Evolutionary conservation across 2,329 filamentous ascomycete genomes (phyloP).

Genomic region (Sarocladium kiliense): DNA sequence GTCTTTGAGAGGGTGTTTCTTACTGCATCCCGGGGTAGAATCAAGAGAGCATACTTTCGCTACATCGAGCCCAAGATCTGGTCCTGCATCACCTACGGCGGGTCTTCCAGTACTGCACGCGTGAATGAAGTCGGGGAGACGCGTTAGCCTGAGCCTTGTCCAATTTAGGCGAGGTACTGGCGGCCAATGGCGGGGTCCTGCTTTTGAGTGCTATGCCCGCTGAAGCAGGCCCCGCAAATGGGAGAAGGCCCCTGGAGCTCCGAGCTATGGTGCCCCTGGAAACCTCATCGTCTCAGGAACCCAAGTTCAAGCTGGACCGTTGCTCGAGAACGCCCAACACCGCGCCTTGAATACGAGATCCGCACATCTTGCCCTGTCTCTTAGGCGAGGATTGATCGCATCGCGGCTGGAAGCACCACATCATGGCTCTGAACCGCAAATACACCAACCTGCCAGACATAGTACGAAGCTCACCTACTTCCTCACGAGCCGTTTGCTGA

Average conservation of each 20-base stretch:
- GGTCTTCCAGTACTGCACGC: background rate
- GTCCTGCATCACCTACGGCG: too few species aligned
- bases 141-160: background rate
- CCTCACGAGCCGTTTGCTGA: slow-evolving; percentile 17
- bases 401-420: background rate
- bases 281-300: background rate
- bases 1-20: too few species aligned
- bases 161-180: background rate
- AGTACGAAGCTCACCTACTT: slow-evolving; percentile 38
- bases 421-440: slow-evolving; percentile 73
- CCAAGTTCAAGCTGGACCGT: background rate
- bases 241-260: background rate
- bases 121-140: slow-evolving; percentile 4
- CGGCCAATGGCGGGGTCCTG: background rate
- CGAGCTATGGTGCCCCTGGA: background rate
- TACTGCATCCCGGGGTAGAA: too few species aligned
- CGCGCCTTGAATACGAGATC: background rate
- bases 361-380: background rate
- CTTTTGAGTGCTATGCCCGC: background rate
- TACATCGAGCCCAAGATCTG: too few species aligned
- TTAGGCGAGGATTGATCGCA: background rate
- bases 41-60: too few species aligned
- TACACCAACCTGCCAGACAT: slow-evolving; percentile 77
- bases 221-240: background rate
- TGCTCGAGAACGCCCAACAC: background rate